Base-by-base conservation (phyloP, 192 early-diverging fungal genomes). In the Entomortierella beljakovae region DNA sequence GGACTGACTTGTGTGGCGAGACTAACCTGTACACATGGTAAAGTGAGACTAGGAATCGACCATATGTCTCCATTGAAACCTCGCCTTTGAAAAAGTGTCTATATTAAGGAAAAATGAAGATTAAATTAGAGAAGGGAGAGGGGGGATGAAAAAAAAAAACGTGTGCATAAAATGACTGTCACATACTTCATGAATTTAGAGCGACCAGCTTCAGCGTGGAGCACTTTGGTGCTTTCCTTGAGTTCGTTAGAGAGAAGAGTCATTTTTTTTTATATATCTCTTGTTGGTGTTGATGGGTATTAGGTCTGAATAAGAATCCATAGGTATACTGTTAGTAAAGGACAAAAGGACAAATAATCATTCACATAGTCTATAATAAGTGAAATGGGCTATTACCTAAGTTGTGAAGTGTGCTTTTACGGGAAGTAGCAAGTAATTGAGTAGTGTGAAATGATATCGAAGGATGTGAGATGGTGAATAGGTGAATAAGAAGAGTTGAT, bases 131-230 rank as follows among this genome's bases (percentile, higher is more conserved):
- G 15, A 10, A 8, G n/a, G 23, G 8, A 57, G 22, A 48, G 25
- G 20, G 3, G 7, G 56, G 49, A 50, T 18, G 6, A 25, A 51
- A 51, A 51, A 25, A 51, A 18, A 51, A 51, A 51, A 51, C 6
- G 6, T 6, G n/a, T 40, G 38, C 6, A n/a, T 22, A 48, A 9
- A 28, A 15, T 13, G 1, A n/a, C n/a, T n/a, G n/a, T n/a, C 32
- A 60, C 79, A 31, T 85, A 85, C 84, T 77, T 77, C 64, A 85
- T 84, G 52, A 88, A 86, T 9, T 82, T 81, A 40, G 75, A 80
- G 22, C 72, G 77, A 37, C 82, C 86, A 23, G 84, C 86, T 26
- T 76, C 63, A 26, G 69, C 59, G 43, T 88, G 87, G 10, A 85
- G 61, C 25, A 34, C 56, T 34, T 84, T 86, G 34, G 86, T 88